These are phyloP conservation scores for Akanthomyces lecanii DNA, from an alignment of 2,329 filamentous ascomycete genomes.

Conservation along the genomic window DNA sequence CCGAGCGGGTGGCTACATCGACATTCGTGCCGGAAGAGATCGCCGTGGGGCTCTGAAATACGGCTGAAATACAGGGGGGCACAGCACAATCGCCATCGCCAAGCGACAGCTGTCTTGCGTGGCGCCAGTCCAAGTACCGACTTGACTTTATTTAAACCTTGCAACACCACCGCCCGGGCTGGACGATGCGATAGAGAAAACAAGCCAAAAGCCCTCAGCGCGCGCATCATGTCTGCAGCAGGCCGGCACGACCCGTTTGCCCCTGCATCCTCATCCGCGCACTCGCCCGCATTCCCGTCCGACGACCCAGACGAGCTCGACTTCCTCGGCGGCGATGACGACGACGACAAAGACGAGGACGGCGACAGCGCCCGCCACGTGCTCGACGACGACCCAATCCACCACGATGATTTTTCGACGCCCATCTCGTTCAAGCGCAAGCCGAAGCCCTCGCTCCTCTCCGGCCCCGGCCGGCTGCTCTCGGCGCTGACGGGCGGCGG, in stretches of 20 bases:
- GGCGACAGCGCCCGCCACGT: constrained; percentile 30
- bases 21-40: not conserved
- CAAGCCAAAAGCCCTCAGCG: not conserved
- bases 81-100: constrained; percentile 1
- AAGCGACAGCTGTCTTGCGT: constrained; percentile 3
- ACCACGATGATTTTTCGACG: constrained; percentile 42
- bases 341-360: constrained; percentile 35
- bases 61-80: not conserved
- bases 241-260: constrained; percentile 31
- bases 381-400: constrained; percentile 53
- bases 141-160: not conserved
- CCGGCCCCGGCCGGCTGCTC: constrained; percentile 45
- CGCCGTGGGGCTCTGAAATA: not conserved
- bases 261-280: constrained; percentile 34
- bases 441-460: constrained; percentile 47
- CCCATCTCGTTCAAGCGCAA: constrained; percentile 69
- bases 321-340: constrained; percentile 31
- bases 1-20: not conserved
- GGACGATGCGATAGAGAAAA: constrained; percentile 33
- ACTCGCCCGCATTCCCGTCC: constrained; percentile 25
- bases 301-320: constrained; percentile 47
- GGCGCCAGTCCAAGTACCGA: constrained; percentile 1
- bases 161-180: constrained; percentile 18
- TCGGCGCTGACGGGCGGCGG: constrained; percentile 42
- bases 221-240: constrained; percentile 39